phyloP scores from a whole-genome alignment of 2,329 filamentous ascomycete species.

The Claviceps maximensis region DNA sequence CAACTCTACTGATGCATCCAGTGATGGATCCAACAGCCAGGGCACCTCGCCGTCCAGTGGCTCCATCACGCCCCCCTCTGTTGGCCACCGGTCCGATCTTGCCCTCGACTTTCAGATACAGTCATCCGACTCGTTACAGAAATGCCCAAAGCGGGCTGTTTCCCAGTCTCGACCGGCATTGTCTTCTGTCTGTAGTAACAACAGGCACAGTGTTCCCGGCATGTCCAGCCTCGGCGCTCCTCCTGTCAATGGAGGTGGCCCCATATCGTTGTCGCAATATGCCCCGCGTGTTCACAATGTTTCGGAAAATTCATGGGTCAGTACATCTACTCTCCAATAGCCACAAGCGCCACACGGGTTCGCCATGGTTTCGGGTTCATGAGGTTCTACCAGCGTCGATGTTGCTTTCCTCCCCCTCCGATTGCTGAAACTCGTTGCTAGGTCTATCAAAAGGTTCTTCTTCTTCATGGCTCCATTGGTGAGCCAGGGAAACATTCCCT shows the following conservation, averaged over 20 bases:
- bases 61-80: conserved; percentile 63
- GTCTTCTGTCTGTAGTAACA: conserved; percentile 27
- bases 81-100: conserved; percentile 52
- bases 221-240: conserved; percentile 49
- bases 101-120: conserved; percentile 49
- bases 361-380: neutral
- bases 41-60: conserved; percentile 52
- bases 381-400: neutral
- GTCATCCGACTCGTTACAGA: conserved; percentile 18
- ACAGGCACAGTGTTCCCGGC: conserved; percentile 50
- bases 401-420: neutral
- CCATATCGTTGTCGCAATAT: conserved; percentile 58
- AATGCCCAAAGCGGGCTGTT: conserved; percentile 4
- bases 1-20: conserved; percentile 47
- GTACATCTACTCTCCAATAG: conserved; percentile 16
- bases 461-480: conserved; percentile 70
- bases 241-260: conserved; percentile 38
- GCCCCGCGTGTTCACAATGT: conserved; percentile 71
- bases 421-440: conserved; percentile 25
- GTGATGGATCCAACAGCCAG: conserved; percentile 43
- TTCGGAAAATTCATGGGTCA: conserved; percentile 72
- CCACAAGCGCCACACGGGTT: neutral
- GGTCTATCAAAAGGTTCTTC: conserved; percentile 84
- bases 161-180: conserved; percentile 24
- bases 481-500: conserved; percentile 54